Base-by-base conservation (phyloP, 2,329 filamentous ascomycete genomes). In the Colletotrichum sublineola region DNA sequence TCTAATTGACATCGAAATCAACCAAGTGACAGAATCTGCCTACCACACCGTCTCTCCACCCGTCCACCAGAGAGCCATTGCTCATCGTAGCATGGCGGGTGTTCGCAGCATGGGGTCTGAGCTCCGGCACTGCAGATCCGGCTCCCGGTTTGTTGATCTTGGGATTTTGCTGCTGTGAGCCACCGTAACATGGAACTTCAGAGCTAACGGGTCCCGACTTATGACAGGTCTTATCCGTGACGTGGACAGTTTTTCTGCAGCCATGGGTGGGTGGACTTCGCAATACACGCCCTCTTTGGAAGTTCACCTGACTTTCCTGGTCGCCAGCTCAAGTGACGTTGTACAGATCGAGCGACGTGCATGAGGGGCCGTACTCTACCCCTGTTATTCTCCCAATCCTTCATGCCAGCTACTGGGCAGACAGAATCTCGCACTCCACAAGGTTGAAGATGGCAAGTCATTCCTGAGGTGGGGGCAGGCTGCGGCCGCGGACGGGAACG, bases 221-320 rank as follows among this genome's bases (percentile, higher is more conserved):
- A 46, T 64, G 62, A 64, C 36, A 44, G 38, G 50, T 56, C 50
- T 55, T 38, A 64, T 55, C 7, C 18, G 6, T 42, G 44, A 31
- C n/a, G 55, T 46, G 15, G 40, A 24, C 18, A 33, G 33, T 29
- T 20, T 20, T 42, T 31, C 29, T 46, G 57, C 38, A 44, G n/a
- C 56, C 38, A 44, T 3, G 53, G 15, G 29, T 9, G 14, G 5
- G 31, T 56, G 11, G 15, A 20, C 24, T 48, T 31, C 5, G 14
- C 29, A 18, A 5, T 7, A 8, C 31, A 3, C 52, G 1, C 52
- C 7, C 29, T 31, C 11, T 11, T 50, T 50, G 18, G 18, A 4
- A 9, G 20, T 9, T 29, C 12, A 4, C 55, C 0, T 40, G 2
- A 14, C 31, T 57, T 38, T 40, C 8, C 20, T 15, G 3, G n/a